phyloP scores from a whole-genome alignment of 148 eudicot species.

The Camellia japonica region DNA sequence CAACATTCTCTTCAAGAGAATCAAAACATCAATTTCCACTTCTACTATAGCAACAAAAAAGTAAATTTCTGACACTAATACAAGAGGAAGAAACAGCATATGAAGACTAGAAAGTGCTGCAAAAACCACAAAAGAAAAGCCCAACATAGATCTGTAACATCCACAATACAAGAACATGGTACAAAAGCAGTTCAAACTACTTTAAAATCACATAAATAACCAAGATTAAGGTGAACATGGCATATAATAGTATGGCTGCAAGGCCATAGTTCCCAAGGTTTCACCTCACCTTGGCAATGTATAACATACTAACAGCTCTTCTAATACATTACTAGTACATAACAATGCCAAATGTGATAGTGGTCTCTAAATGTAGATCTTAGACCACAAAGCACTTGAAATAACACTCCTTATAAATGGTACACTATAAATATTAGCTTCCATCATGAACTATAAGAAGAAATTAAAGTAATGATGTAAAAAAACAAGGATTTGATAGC shows the following conservation, averaged over 20 bases:
- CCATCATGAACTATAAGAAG: background rate
- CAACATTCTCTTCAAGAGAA: background rate
- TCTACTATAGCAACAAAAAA: background rate
- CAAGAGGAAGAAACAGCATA: background rate
- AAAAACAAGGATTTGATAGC: background rate
- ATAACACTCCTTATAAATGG: background rate
- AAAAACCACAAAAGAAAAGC: background rate
- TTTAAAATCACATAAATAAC: background rate
- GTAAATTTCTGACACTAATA: background rate
- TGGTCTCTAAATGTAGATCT: background rate
- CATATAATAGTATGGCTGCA: no score
- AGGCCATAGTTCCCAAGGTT: background rate
- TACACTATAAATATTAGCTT: background rate
- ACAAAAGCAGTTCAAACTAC: background rate
- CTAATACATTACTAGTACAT: background rate
- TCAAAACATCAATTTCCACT: background rate
- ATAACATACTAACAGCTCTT: background rate
- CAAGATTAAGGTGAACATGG: background rate
- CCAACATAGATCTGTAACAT: background rate
- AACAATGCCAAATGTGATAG: background rate
- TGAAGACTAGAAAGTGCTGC: background rate
- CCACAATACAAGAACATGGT: background rate
- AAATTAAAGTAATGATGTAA: background rate
- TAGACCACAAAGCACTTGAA: background rate
- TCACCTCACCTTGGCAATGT: background rate